These are phyloP conservation scores for Hanseniaspora pseudoguilliermondii DNA, from an alignment of 805 yeast genomes.

Conservation along the genomic window DNA sequence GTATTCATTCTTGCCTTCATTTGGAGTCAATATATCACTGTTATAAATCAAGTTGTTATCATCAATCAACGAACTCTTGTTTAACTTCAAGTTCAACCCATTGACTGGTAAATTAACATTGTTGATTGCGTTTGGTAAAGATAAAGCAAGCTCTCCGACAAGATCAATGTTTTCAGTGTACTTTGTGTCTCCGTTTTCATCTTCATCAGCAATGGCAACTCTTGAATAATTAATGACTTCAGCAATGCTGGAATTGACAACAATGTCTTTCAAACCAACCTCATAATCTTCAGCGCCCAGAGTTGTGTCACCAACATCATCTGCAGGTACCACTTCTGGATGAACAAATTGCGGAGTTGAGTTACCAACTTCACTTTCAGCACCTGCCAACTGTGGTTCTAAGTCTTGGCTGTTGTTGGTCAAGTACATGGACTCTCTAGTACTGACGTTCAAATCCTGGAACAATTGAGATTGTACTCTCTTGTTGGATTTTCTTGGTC, in stretches of 20 bases:
- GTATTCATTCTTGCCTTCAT: neutral
- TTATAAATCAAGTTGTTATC: conserved; percentile 2
- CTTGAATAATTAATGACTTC: conserved; percentile 68
- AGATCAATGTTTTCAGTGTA: conserved; percentile 42
- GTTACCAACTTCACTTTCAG: neutral
- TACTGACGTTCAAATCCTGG: conserved; percentile 10
- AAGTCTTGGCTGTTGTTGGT: conserved; percentile 25
- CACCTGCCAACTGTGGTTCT: conserved; percentile 35
- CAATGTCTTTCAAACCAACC: conserved; percentile 32
- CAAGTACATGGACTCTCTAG: conserved; percentile 15
- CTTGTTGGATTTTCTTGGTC: conserved; percentile 18
- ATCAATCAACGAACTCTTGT: conserved; percentile 32
- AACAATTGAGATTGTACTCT: conserved; percentile 11
- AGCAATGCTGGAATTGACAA: conserved; percentile 72
- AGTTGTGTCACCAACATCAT: neutral
- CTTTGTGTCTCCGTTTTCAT: conserved; percentile 15
- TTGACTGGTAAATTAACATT: neutral
- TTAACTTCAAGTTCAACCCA: conserved; percentile 29
- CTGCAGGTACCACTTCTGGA: conserved; percentile 14
- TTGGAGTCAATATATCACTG: neutral
- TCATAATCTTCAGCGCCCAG: neutral
- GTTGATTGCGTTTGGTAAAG: neutral
- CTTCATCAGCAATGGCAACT: conserved; percentile 42
- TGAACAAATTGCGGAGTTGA: conserved; percentile 18
- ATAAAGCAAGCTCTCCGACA: conserved; percentile 74